phyloP scores from a whole-genome alignment of 2,329 filamentous ascomycete genomes.

The Phialemoniopsis sp. region DNA sequence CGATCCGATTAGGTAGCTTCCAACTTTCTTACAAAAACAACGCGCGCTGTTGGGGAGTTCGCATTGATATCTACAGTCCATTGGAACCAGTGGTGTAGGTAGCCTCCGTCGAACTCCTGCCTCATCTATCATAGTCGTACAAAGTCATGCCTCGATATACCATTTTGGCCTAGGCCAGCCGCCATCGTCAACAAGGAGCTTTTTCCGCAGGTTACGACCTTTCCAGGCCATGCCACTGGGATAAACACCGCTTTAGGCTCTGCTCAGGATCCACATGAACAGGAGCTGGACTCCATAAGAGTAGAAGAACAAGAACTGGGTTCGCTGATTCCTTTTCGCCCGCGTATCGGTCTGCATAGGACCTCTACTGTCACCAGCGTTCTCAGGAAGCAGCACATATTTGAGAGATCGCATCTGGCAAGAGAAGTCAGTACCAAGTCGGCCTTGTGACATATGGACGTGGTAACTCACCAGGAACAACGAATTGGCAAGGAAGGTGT shows the following conservation, averaged over 20 bases:
- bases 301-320: conserved; percentile 90
- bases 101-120: too few species aligned
- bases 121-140: too few species aligned
- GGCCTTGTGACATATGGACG: not conserved
- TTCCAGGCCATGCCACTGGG: too few species aligned
- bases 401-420: conserved; percentile 83
- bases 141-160: too few species aligned
- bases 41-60: too few species aligned
- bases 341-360: conserved; percentile 70
- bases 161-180: too few species aligned
- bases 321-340: conserved; percentile 80
- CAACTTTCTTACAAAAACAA: too few species aligned
- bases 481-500: conserved; percentile 90
- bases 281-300: conserved; percentile 90
- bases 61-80: too few species aligned
- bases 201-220: too few species aligned
- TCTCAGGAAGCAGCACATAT: conserved; percentile 91
- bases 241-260: conserved; percentile 25
- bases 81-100: too few species aligned
- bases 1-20: too few species aligned
- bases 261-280: conserved; percentile 79
- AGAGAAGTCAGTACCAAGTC: not conserved
- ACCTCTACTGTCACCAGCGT: conserved; percentile 58
- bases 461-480: conserved; percentile 75
- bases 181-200: too few species aligned